Evolutionary conservation across 345 rosid species (phyloP), one percentile per base, ranked within the genome.

Genomic region (Anastatica hierochuntica): DNA sequence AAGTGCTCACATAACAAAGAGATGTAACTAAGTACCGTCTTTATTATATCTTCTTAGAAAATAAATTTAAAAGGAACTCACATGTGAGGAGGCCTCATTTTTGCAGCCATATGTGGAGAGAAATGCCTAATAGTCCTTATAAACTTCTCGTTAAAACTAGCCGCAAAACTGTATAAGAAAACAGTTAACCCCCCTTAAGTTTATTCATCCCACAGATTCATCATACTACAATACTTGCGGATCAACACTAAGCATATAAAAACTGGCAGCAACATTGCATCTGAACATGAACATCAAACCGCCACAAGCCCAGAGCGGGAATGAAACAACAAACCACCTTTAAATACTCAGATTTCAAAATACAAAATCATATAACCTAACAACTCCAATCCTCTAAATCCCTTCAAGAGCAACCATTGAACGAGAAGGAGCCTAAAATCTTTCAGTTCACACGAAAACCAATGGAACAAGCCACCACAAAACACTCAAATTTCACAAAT

Each of bases 11-110:
- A 23, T 23, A 21, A 8, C 27, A 46, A 15, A 52, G 33, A 45
- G 20, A 58, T 45, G 48, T 21, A 27, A 44, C 39, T 24, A 30
- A 45, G 14, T 54, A 13, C 14, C 12, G 12, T 46, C 51, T 53
- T 17, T 5, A 9, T 7, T 10, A 38, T 1, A 4, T 31, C 24
- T 53, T 38, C 56, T 8, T 16, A 29, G 51, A 43, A 14, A 13
- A 42, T 43, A 37, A 29, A 4, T 10, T 6, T 0, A 29, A 52
- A 55, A 47, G 14, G 19, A 50, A 73, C 94, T 72, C 63, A 88
- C 95, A 82, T 84, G 50, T 75, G 94, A 34, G 95, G 85, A 62
- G 95, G 96, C 65, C 98, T 84, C 98, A 90, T 82, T 71, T 88
- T 90, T 54, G 90, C 96, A 33, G 98, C 98, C 70, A 92, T 45